Evolutionary conservation across 139 green algal species (phyloP), one percentile per base, ranked within the genome.

Genomic region (Mesotaenium endlicherianum): DNA sequence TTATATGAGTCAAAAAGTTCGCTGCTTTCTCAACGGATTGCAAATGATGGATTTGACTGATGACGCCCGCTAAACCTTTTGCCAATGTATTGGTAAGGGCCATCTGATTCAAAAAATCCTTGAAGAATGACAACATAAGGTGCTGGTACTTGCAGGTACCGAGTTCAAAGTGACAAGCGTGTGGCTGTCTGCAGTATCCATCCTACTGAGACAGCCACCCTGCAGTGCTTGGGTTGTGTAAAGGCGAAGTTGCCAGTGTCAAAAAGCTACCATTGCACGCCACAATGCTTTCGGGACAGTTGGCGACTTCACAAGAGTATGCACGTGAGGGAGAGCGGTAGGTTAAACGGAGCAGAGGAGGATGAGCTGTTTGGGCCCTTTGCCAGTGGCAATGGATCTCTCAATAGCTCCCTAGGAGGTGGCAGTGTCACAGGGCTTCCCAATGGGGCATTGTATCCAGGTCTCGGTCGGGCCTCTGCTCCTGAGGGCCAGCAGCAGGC

Each of bases 171-270:
- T 17, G 92, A 93, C 42, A 92, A 94, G 43, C 91, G 90, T 3
- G 94, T 91, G 0, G 89, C 88, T 0, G 87, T 97, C 0, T 98
- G 94, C 89, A 95, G 91, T 83, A 89, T 96, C 60, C 95, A 98
- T 88, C 91, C 92, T 0, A 92, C 96, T 26, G 88, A 93, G 47
- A 92, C 95, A 49, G 96, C 95, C 0, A 91, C 86, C 3, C 77
- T 98, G 44, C 95, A 98, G 90, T 98, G 95, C 88, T 89, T 97
- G 16, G 79, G 95, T 3, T 98, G 94, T 89, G 74, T 96, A 50
- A 93, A 93, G 31, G 88, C 86, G 71, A 93, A 91, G 68, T 90
- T 93, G n/a, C 90, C 93, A 43, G 67, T 88, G 17, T 31, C 77
- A 69, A 94, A 93, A 77, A 91, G 84, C 82, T 99, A 97, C 82